phyloP scores from a whole-genome alignment of 2,329 filamentous ascomycete species.

The Calonectria naviculata region DNA sequence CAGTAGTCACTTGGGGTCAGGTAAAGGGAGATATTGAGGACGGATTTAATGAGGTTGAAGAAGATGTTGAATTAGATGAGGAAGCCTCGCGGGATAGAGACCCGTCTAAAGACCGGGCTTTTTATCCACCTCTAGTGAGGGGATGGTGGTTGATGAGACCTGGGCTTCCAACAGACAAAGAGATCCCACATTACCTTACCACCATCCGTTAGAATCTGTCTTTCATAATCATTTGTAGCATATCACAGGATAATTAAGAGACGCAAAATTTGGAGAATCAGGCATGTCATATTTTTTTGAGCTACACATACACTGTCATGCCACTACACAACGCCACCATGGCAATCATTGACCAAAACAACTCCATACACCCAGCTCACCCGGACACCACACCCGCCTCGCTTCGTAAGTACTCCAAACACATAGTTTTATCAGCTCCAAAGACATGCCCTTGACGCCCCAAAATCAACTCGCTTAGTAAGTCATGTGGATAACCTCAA shows the following conservation, averaged over 20 bases:
- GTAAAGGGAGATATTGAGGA: slow-evolving; percentile 30
- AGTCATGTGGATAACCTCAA: slow-evolving; percentile 54
- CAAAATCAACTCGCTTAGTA: background rate
- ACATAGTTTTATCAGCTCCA: background rate
- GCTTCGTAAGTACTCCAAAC: background rate
- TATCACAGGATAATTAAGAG: background rate
- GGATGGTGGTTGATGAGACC: slow-evolving; percentile 37
- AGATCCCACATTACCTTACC: slow-evolving; percentile 11
- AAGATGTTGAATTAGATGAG: background rate
- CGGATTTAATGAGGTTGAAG: slow-evolving; percentile 16
- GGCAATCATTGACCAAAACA: background rate
- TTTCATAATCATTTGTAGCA: background rate
- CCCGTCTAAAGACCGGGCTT: slow-evolving; percentile 6
- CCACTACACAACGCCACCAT: background rate
- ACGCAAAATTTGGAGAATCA: background rate
- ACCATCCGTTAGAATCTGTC: background rate
- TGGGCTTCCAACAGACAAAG: slow-evolving; percentile 21
- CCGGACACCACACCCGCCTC: background rate
- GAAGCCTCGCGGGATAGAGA: background rate
- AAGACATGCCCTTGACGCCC: background rate
- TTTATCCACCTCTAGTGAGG: slow-evolving; percentile 17
- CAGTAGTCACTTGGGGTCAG: slow-evolving; percentile 30
- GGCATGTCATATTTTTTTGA: background rate
- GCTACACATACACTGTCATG: slow-evolving; percentile 1
- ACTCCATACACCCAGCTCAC: background rate